A percentile compares a stretch with the other conserved stretches of the same genome.
phyloP scores from a whole-genome alignment of 495 filamentous ascomycete species.

The Penicillium verhagenii region DNA sequence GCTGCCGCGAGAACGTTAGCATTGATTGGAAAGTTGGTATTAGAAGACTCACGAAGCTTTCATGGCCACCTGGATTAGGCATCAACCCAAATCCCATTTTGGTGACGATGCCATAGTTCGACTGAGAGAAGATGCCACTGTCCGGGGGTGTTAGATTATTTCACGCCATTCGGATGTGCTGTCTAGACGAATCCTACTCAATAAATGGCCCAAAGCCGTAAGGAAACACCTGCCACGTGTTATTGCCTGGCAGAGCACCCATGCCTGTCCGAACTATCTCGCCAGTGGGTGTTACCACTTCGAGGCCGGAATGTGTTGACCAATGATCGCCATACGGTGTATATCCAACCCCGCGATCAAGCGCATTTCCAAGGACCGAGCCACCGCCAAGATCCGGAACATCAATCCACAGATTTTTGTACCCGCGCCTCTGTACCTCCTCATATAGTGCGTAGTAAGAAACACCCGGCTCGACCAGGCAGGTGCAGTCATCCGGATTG shows the following conservation, averaged over 20 bases:
- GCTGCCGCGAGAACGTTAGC: too few species aligned
- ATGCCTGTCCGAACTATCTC: constrained; percentile 51
- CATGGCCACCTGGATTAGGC: constrained; percentile 42
- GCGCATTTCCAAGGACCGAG: constrained; percentile 54
- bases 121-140: constrained; percentile 51
- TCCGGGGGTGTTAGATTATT: not conserved
- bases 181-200: too few species aligned
- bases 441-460: constrained; percentile 54
- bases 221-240: constrained; percentile 13
- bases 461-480: constrained; percentile 48
- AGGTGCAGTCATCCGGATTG: constrained; percentile 18
- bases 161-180: too few species aligned
- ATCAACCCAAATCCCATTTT: constrained; percentile 61
- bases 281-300: constrained; percentile 20
- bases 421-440: constrained; percentile 46
- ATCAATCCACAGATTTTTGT: constrained; percentile 52
- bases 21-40: too few species aligned
- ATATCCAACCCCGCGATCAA: constrained; percentile 43
- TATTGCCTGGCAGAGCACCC: constrained; percentile 30
- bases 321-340: constrained; percentile 19
- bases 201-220: constrained; percentile 10
- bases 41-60: constrained; percentile 11
- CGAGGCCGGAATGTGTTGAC: constrained; percentile 15
- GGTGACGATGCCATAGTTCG: constrained; percentile 56
- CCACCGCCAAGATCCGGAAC: constrained; percentile 57